Evolutionary conservation across 2,329 filamentous ascomycete species (phyloP).

Genomic region (Xylariaceae sp.): DNA sequence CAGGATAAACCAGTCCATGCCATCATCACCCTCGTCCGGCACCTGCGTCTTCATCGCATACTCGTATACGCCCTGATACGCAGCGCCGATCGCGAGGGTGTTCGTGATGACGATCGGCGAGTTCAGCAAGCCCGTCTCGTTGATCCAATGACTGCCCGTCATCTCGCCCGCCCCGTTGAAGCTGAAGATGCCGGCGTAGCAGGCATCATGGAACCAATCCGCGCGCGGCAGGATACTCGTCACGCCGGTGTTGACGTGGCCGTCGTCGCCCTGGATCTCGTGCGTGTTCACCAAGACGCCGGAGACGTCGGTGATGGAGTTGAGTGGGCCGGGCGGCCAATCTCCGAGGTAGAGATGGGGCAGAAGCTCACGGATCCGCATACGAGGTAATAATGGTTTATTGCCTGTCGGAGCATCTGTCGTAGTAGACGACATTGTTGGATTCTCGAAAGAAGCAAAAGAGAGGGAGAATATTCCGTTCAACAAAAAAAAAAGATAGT

Average conservation of each 20-base stretch:
- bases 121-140: constrained; percentile 54
- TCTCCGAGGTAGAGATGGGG: constrained; percentile 40
- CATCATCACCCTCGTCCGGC: constrained; percentile 35
- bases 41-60: constrained; percentile 44
- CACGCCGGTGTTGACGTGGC: constrained; percentile 43
- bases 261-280: constrained; percentile 35
- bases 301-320: constrained; percentile 47
- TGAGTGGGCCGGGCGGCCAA: constrained; percentile 40
- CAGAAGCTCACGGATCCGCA: constrained; percentile 40
- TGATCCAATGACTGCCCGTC: constrained; percentile 56
- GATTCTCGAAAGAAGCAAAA: background rate
- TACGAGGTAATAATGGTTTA: constrained; percentile 15
- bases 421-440: constrained; percentile 9
- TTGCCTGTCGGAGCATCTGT: constrained; percentile 1
- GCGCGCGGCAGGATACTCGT: constrained; percentile 44
- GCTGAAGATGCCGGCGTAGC: constrained; percentile 48
- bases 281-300: constrained; percentile 44
- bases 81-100: constrained; percentile 51
- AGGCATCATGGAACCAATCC: constrained; percentile 41
- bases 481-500: too few species aligned
- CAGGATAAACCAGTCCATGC: constrained; percentile 46
- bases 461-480: too few species aligned
- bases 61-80: constrained; percentile 54
- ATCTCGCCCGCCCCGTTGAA: constrained; percentile 62
- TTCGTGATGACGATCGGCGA: constrained; percentile 58